Conservation (phyloP, 2,329 filamentous ascomycete species). For the Clonostachys sp. region DNA sequence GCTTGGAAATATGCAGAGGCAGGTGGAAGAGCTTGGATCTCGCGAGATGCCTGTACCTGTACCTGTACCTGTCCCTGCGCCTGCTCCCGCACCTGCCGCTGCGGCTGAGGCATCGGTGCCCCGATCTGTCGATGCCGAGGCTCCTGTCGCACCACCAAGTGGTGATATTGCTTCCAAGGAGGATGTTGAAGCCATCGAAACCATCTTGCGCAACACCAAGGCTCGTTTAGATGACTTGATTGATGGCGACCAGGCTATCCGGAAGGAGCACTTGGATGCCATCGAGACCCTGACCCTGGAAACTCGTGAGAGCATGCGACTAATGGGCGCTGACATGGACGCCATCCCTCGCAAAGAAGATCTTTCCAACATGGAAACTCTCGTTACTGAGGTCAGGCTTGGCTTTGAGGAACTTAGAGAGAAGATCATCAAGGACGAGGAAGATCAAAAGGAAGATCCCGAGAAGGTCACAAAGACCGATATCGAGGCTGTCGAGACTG, state of each 20-base stretch:
- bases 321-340: constrained; percentile 63
- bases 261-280: constrained; percentile 59
- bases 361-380: constrained; percentile 68
- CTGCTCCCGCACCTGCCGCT: constrained; percentile 26
- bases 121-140: constrained; percentile 1
- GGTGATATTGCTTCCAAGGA: constrained; percentile 52
- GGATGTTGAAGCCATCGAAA: constrained; percentile 87
- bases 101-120: too few relatives aligned
- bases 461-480: constrained; percentile 71
- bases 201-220: constrained; percentile 84
- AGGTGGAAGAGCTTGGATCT: constrained; percentile 25
- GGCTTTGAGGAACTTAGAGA: constrained; percentile 72
- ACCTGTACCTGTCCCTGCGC: constrained; percentile 8
- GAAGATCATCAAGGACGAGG: constrained; percentile 44
- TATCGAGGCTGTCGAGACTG: constrained; percentile 72
- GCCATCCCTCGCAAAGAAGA: constrained; percentile 74
- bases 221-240: constrained; percentile 78
- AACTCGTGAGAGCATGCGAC: constrained; percentile 67
- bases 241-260: constrained; percentile 65
- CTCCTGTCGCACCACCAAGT: constrained; percentile 4
- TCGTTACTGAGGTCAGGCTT: constrained; percentile 72
- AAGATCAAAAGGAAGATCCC: constrained; percentile 41
- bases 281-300: constrained; percentile 66
- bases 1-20: constrained; percentile 16
- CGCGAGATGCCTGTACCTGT: constrained; percentile 25